Evolutionary conservation across 306 rosid genomes (phyloP), one percentile per base, ranked within the genome.

Genomic region (Herpetospermum pedunculosum): DNA sequence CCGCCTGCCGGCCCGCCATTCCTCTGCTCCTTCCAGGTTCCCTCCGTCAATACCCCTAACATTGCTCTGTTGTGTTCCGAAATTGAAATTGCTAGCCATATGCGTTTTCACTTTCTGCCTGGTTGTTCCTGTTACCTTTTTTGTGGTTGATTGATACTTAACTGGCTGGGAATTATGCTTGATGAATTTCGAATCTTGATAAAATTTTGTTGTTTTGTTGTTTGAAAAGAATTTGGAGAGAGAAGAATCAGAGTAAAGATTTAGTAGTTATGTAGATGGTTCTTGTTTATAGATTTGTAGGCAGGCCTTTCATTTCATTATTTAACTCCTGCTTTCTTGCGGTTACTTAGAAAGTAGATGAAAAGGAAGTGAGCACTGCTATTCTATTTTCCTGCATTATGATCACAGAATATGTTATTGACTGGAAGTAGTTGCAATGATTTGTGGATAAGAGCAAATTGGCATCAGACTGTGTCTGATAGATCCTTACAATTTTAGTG

Each of bases 1-100:
- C n/a, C 94, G 94, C 74, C 32, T 74, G 41, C 87, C 70, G 12
- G 74, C 84, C 79, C 86, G 81, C 81, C 89, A 85, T 63, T 85
- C 83, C 72, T 82, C 87, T 44, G 67, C 86, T 11, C n/a, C 86
- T 60, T 77, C 90, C 82, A 86, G 86, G 86, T 79, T 72, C 11
- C 62, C 10, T 72, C 25, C 58, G 6, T 10, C 8, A 25, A 8
- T 43, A 34, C 54, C 53, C 5, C 54, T 68, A 43, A 6, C 25
- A 44, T 68, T 43, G 11, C 50, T 38, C 4, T 40, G 8, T 16
- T 59, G 13, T 30, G 68, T 14, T 15, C 41, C 35, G 18, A 15
- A 30, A 30, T 6, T 60, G 23, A 15, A 60, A 16, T 6, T 18
- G 47, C 2, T 64, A 43, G 32, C 37, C 23, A 43, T 7, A 23